Evolutionary conservation across 768 basidiomycete species (phyloP).

Genomic region (Tylopilus balloui): DNA sequence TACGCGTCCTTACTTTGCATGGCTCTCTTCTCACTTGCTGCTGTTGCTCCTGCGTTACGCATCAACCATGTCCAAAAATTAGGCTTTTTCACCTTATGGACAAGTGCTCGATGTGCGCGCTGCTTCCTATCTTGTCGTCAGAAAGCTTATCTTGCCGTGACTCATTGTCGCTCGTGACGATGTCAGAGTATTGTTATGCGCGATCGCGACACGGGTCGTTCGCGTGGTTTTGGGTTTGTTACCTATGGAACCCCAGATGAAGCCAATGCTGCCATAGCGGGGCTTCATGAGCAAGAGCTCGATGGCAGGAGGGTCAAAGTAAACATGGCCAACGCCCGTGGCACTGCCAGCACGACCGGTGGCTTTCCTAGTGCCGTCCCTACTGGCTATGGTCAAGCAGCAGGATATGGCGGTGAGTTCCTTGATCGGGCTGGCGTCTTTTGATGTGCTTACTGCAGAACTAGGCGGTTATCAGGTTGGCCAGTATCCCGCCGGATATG

Average conservation of each 20-base stretch:
- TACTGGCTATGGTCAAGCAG: slow-evolving; percentile 33
- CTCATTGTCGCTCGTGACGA: slow-evolving; percentile 24
- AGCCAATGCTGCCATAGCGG: slow-evolving; percentile 71
- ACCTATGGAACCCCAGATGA: slow-evolving; percentile 60
- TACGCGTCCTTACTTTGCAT: slow-evolving; percentile 28
- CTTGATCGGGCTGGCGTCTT: background rate
- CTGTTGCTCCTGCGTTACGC: slow-evolving; percentile 17
- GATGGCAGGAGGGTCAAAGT: slow-evolving; percentile 90
- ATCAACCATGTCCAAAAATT: slow-evolving; percentile 23
- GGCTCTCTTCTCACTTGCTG: slow-evolving; percentile 17
- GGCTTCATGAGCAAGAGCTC: slow-evolving; percentile 85
- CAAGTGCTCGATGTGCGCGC: slow-evolving; percentile 87
- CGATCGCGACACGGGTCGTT: slow-evolving; percentile 96
- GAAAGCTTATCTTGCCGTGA: slow-evolving; percentile 21
- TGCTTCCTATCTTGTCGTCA: slow-evolving; percentile 28
- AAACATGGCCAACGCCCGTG: slow-evolving; percentile 77
- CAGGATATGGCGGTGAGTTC: slow-evolving; percentile 19
- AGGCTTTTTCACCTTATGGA: slow-evolving; percentile 85
- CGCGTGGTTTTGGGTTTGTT: slow-evolving; percentile 96
- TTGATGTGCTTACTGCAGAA: slow-evolving; percentile 14
- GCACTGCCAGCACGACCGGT: slow-evolving; percentile 41
- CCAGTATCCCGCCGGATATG: slow-evolving; percentile 27
- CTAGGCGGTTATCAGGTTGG: slow-evolving; percentile 29
- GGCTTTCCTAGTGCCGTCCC: slow-evolving; percentile 35
- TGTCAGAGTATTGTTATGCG: slow-evolving; percentile 93